Percentiles rank a stretch among this genome's conserved stretches.
phyloP scores from a whole-genome alignment of 345 rosid species.

The Schrenkiella parvula region DNA sequence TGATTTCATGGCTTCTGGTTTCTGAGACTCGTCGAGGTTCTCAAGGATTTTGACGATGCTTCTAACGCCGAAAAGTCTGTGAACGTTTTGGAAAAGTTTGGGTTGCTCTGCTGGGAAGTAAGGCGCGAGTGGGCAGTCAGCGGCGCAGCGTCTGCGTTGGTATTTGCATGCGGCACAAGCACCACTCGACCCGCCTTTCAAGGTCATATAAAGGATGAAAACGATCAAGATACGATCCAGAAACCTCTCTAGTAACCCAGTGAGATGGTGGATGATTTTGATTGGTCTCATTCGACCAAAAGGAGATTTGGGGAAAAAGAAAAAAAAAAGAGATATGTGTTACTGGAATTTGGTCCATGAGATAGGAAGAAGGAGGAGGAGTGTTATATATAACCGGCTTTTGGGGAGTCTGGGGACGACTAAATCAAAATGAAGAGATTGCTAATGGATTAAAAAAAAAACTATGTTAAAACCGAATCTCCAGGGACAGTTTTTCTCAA shows the following conservation, averaged over 20 bases:
- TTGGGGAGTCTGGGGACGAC: slow-evolving; percentile 10
- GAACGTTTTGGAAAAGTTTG: slow-evolving; percentile 68
- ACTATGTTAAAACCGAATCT: background rate
- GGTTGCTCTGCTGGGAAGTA: slow-evolving; percentile 84
- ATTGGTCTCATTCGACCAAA: slow-evolving; percentile 21
- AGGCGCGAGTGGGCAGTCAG: slow-evolving; percentile 72
- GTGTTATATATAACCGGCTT: slow-evolving; percentile 14
- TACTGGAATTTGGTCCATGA: slow-evolving; percentile 14
- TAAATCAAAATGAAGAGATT: background rate
- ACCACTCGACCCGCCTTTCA: slow-evolving; percentile 79
- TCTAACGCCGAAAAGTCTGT: slow-evolving; percentile 71
- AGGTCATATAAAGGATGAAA: slow-evolving; percentile 50
- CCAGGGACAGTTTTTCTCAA: background rate
- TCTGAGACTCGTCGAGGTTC: slow-evolving; percentile 45
- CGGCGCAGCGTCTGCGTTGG: slow-evolving; percentile 66
- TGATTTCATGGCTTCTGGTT: slow-evolving; percentile 70
- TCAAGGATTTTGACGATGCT: slow-evolving; percentile 64
- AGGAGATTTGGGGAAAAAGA: background rate
- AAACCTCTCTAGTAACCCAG: slow-evolving; percentile 9
- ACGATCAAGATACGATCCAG: slow-evolving; percentile 8
- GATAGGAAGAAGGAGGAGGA: background rate
- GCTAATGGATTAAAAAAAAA: background rate
- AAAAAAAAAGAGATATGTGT: background rate
- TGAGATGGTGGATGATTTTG: slow-evolving; percentile 10
- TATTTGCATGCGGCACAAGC: slow-evolving; percentile 98